Evolutionary conservation across 768 basidiomycete genomes (phyloP), one percentile per base, ranked within the genome.

Genomic region (Candolleomyces eurysporus): DNA sequence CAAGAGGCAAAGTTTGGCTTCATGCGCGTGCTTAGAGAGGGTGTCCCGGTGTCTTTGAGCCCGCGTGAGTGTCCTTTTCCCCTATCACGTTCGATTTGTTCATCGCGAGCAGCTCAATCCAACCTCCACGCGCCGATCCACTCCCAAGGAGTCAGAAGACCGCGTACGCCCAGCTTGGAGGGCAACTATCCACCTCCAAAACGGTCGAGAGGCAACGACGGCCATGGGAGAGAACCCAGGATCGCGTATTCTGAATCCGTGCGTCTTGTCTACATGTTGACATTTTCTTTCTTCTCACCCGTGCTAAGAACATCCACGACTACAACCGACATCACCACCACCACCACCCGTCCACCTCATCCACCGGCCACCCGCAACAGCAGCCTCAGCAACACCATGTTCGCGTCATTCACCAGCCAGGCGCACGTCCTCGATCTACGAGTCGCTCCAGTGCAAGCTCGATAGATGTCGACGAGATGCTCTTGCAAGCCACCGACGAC

Each of bases 151-250:
- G 11, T 36, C 36, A 17, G 45, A 17, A 9, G 45, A 17, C 45
- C 45, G 7, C 72, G 78, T 54, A 76, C 78, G 0, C 75, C 76
- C 11, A 75, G 75, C 64, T 61, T 77, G 61, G 76, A 79, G 43
- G 61, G 75, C 11, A 75, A 69, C 0, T 79, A 79, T 32, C 84
- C 83, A 0, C 85, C 87, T 77, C 13, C 76, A 74, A 60, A 71
- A 67, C 31, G 75, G 76, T 48, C 70, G 73, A 46, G 64, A 67
- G 60, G 68, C 62, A 62, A 67, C 66, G 48, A 68, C 39, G 61
- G 58, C 30, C 52, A 69, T 19, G 45, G 45, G 16, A 9, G 45
- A 11, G 45, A 9, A 46, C 65, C 69, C 26, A 65, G 72, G 16
- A 43, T 65, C 16, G 61, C 68, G 30, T 76, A 71, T 61, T 69